These are phyloP conservation scores for Aspergillus sp. DNA, from an alignment of 2,329 filamentous ascomycete genomes.

Conservation along the genomic window DNA sequence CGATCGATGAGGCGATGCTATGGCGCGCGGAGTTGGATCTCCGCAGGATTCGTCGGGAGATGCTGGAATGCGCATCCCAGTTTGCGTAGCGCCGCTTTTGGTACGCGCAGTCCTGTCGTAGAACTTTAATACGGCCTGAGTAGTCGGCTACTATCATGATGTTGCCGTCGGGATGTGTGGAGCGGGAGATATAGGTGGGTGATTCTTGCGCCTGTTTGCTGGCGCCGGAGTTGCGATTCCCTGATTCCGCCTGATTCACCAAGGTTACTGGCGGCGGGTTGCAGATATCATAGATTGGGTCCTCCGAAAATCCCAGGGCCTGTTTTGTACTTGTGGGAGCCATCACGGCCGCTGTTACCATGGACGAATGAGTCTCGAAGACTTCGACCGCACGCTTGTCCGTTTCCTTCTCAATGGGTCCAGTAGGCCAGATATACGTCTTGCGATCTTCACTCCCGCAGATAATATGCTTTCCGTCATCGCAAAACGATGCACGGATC, in stretches of 20 bases:
- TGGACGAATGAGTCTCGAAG: conserved; percentile 81
- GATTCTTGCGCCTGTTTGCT: conserved; percentile 54
- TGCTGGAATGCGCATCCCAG: conserved; percentile 69
- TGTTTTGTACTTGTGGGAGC: conserved; percentile 72
- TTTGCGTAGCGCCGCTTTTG: conserved; percentile 66
- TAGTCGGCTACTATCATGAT: conserved; percentile 90
- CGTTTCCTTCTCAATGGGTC: conserved; percentile 54
- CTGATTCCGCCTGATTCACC: conserved; percentile 48
- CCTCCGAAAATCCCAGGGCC: conserved; percentile 69
- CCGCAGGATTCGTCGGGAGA: conserved; percentile 58
- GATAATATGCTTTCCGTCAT: conserved; percentile 77
- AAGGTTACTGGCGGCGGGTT: conserved; percentile 87
- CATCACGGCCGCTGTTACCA: conserved; percentile 82
- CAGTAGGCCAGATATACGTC: conserved; percentile 82
- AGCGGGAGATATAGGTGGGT: conserved; percentile 68
- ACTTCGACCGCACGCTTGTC: conserved; percentile 79
- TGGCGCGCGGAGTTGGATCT: conserved; percentile 50
- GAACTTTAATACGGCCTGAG: conserved; percentile 82
- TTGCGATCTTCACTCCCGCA: conserved; percentile 88
- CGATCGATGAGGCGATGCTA: conserved; percentile 43
- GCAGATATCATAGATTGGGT: conserved; percentile 93
- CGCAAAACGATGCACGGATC: conserved; percentile 80
- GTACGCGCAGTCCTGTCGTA: conserved; percentile 87
- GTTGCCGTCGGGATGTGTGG: conserved; percentile 69
- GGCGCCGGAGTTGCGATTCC: conserved; percentile 20